Conservation (phyloP, 768 basidiomycete species). For the Brasilioporus rufonigricans region DNA sequence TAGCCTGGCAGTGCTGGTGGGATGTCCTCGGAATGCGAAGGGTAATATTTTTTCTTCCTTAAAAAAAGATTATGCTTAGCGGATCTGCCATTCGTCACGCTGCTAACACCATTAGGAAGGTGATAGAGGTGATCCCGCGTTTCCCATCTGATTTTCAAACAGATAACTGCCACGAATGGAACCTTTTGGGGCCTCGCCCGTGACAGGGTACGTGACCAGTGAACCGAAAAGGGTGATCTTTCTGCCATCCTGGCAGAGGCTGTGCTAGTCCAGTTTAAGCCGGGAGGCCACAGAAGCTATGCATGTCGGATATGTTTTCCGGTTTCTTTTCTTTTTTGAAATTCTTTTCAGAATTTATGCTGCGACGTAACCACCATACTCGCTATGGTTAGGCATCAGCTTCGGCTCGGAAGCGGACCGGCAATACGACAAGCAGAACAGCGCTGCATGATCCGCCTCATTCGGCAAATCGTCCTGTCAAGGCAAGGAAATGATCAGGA, state of each 20-base stretch:
- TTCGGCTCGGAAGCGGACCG: conserved; percentile 9
- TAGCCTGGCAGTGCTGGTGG: not conserved
- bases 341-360: conserved; percentile 3
- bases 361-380: conserved; percentile 7
- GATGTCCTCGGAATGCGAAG: conserved; percentile 19
- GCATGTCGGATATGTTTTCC: conserved; percentile 2
- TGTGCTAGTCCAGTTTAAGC: conserved; percentile 10
- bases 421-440: not conserved
- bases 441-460: conserved; percentile 14
- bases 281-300: not conserved
- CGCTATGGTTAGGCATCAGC: not conserved
- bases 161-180: conserved; percentile 15
- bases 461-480: conserved; percentile 20
- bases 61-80: not conserved
- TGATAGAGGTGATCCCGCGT: conserved; percentile 7
- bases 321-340: not conserved
- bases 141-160: conserved; percentile 16
- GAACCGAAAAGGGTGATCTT: conserved; percentile 13
- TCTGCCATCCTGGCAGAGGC: conserved; percentile 19
- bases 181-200: conserved; percentile 1
- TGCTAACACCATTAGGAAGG: conserved; percentile 23
- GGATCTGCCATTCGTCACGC: conserved; percentile 12
- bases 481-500: conserved; percentile 16
- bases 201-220: conserved; percentile 16
- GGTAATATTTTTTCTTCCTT: not conserved